Base-by-base conservation (phyloP, 2,329 filamentous ascomycete species). In the Cercospora nicotianae region DNA sequence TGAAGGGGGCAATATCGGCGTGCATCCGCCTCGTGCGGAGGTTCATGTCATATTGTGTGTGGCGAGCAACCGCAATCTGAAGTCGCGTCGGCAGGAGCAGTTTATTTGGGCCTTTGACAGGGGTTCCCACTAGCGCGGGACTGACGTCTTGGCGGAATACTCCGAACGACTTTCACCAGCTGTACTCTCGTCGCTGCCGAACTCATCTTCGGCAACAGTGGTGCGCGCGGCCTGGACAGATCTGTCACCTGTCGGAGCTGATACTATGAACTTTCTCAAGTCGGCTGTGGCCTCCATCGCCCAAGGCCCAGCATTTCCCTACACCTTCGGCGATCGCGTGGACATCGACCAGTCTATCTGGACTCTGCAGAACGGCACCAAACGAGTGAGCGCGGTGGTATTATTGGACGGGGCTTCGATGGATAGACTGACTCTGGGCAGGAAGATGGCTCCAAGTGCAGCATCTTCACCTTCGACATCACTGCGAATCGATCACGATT, bases 231-330 rank as follows among this genome's bases (percentile, higher is more conserved):
- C n/a, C 4, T 28, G 59, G 7, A 18, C 10, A 28, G 31, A 10
- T 18, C 36, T 4, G 18, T 26, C 59, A 5, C 31, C 31, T 61
- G 6, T 3, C 6, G 59, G 20, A 39, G 23, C 23, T 20, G 23
- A 18, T 7, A 48, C 3, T 10, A 99, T 99, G 95, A 94, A 99
- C 80, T 98, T 98, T 77, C 87, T 99, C 78, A 98, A 98, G 82
- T 98, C 94, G 69, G 95, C 95, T 63, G 93, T 98, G 78, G 94
- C 94, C 57, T 98, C 95, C 69, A 98, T 99, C 76, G 92, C 95
- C 57, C 95, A 97, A 80, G 94, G 94, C 1, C 93, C 94, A 63
- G 90, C 94, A 5, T 96, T 97, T 77, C 93, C 93, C 4, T 98
- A 97, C 79, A 90, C 87, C 59, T 95, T 98, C 78, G 94, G 94